Conservation (phyloP, 371 early-diverging fungal genomes). For the Mortierella sp. region DNA sequence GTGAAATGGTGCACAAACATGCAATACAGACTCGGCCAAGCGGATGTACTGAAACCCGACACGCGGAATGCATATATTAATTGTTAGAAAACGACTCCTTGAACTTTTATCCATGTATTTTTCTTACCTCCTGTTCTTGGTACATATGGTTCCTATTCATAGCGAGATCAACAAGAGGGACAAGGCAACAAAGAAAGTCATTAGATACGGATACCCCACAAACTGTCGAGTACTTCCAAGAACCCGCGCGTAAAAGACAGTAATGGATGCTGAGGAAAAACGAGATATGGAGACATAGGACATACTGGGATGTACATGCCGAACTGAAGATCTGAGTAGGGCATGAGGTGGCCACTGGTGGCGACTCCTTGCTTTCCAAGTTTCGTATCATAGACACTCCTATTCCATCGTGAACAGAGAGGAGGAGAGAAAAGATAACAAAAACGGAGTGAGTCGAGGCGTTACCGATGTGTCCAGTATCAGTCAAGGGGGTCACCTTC, state of each 20-base stretch:
- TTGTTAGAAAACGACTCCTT: neutral
- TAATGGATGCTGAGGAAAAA: neutral
- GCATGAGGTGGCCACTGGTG: conserved; percentile 49
- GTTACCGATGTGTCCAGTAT: conserved; percentile 8
- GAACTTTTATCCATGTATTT: neutral
- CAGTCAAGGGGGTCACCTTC: neutral
- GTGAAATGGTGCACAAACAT: neutral
- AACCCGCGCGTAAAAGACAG: neutral
- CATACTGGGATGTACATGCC: conserved; percentile 48
- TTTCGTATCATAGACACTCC: conserved; percentile 47
- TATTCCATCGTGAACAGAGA: neutral
- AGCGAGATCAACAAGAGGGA: neutral
- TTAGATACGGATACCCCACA: neutral
- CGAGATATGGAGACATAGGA: neutral
- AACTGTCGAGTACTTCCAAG: neutral
- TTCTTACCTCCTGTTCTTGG: conserved; percentile 50
- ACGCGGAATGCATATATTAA: neutral
- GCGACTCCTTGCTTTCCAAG: conserved; percentile 42
- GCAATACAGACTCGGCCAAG: neutral
- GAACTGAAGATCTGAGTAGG: conserved; percentile 49
- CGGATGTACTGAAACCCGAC: neutral
- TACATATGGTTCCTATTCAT: conserved; percentile 41
- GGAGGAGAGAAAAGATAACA: neutral
- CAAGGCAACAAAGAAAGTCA: neutral
- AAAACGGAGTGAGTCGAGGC: neutral